Evolutionary conservation across 2,329 filamentous ascomycete species (phyloP), one percentile per base, ranked within the genome.

Genomic region (Geosmithia putterillii): DNA sequence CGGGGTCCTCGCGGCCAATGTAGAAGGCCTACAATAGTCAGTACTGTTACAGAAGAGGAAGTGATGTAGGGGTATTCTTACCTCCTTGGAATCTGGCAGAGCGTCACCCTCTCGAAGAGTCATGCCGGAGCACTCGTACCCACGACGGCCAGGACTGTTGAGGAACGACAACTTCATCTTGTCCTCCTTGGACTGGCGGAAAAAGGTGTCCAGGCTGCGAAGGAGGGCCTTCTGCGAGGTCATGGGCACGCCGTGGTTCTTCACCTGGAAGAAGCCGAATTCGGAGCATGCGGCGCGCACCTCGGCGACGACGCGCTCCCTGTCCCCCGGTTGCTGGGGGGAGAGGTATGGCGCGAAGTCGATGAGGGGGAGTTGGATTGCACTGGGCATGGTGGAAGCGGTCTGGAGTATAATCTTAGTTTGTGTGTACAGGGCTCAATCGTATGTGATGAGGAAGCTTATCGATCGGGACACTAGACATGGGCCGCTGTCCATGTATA

Each of bases 261-360:
- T 49, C 2, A 57, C 50, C 41, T 58, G 53, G 46, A 61, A 60
- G 49, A 61, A 61, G 19, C 57, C 58, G 39, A 52, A 54, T 2
- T 40, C 49, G 1, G 45, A 47, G 45, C 48, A 54, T 2, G 57
- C 57, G 28, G 56, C 46, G 18, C 52, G 47, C 37, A 57, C 47
- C 17, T 50, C 44, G 5, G 37, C 41, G 25, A 47, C 34, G 17
- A 47, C 45, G 12, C 34, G 28, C 18, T 42, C 42, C 40, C 28
- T 38, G 22, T 46, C 45, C 21, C 18, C 36, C 7, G 45, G 40
- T 3, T 39, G 25, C 19, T 34, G 21, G 23, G 42, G 45, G 25
- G 40, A 36, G 6, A 46, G 39, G 23, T 46, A 46, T 19, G 15
- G 15, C n/a, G 32, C 23, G 9, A 46, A 17, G 36, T 46, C 45